These are phyloP conservation scores for Ophiostoma tasmaniense DNA, from an alignment of 2,329 filamentous ascomycete genomes.

Conservation along the genomic window DNA sequence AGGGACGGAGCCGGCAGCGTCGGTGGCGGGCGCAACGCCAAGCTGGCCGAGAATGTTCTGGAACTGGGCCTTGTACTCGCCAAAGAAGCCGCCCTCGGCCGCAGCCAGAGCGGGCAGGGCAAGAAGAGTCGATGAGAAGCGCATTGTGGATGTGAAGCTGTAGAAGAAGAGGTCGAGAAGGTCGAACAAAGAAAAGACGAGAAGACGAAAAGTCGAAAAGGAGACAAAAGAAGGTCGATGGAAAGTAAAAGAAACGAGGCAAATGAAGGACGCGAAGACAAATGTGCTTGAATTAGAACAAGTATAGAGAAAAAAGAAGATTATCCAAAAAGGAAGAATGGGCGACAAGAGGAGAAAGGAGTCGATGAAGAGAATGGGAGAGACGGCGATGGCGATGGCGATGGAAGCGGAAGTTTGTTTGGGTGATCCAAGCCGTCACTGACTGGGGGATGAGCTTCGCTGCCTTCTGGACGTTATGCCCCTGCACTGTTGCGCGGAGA, in stretches of 20 bases:
- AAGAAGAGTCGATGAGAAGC: slow-evolving; percentile 44
- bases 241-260: slow-evolving; percentile 4
- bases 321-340: not conserved
- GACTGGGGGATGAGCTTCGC: not conserved
- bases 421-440: not conserved
- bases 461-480: not conserved
- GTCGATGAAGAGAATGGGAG: not conserved
- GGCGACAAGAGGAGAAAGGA: not conserved
- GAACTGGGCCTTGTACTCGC: slow-evolving; percentile 55
- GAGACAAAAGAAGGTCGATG: slow-evolving; percentile 4
- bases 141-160: slow-evolving; percentile 40
- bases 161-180: not conserved
- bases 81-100: slow-evolving; percentile 37
- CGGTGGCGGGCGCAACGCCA: slow-evolving; percentile 42
- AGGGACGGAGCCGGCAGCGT: slow-evolving; percentile 27
- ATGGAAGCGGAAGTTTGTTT: slow-evolving; percentile 12
- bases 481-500: not conserved
- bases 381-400: not conserved
- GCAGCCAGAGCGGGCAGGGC: slow-evolving; percentile 48
- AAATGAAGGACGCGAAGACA: slow-evolving; percentile 1
- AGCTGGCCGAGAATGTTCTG: slow-evolving; percentile 53
- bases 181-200: not conserved
- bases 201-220: slow-evolving; percentile 2
- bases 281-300: not conserved
- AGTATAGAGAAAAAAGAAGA: not conserved